Evolutionary conservation across 129 eudicot genomes (phyloP).

Genomic region (Sambucus nigra): DNA sequence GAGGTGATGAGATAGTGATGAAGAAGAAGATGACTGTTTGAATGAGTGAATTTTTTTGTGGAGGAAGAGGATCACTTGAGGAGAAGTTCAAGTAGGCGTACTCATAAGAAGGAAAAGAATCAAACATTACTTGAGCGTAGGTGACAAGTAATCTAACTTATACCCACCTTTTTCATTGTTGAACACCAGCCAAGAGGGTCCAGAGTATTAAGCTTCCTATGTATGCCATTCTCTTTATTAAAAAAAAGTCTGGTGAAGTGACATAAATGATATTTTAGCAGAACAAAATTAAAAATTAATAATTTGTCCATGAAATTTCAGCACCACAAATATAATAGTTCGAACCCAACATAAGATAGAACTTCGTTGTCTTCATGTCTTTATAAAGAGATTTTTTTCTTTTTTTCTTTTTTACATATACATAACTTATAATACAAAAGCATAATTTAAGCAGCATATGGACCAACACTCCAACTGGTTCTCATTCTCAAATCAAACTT

Average conservation of each 20-base stretch:
- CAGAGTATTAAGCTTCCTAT: not conserved
- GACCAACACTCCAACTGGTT: no score
- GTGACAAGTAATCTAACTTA: constrained; percentile 72
- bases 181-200: not conserved
- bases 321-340: not conserved
- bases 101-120: constrained; percentile 46
- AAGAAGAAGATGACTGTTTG: constrained; percentile 1
- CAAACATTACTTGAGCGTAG: constrained; percentile 34
- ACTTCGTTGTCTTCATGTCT: not conserved
- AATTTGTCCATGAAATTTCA: not conserved
- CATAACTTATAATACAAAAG: no score
- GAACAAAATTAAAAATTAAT: no score
- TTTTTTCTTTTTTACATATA: no score
- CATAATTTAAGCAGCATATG: no score
- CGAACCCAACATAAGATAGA: not conserved
- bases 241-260: no score
- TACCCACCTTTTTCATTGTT: constrained; percentile 24
- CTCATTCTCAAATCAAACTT: no score
- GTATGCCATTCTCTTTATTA: not conserved
- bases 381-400: no score
- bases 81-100: constrained; percentile 18
- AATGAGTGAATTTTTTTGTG: constrained; percentile 10
- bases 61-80: constrained; percentile 22
- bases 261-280: no score
- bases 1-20: constrained; percentile 7